Evolutionary conservation across 768 basidiomycete species (phyloP).

Genomic region (Tulasnella sp.): DNA sequence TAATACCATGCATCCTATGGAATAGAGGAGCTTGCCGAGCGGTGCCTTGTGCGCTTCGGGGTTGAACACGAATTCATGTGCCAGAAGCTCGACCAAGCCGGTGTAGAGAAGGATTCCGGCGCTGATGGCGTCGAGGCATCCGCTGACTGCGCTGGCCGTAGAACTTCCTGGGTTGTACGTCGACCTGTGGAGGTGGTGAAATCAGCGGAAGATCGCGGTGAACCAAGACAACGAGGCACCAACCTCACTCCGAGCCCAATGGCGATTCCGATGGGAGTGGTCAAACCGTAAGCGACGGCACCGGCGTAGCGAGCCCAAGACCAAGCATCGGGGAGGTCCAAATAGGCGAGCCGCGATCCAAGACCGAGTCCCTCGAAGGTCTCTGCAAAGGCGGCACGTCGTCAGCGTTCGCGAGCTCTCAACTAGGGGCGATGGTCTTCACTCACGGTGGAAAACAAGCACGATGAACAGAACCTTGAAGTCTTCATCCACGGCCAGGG

Average conservation of each 20-base stretch:
- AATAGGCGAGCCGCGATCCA: slow-evolving; percentile 80
- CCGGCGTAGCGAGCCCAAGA: slow-evolving; percentile 56
- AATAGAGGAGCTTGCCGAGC: slow-evolving; percentile 62
- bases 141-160: slow-evolving; percentile 76
- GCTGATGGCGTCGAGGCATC: slow-evolving; percentile 78
- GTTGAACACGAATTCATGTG: slow-evolving; percentile 93
- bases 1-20: slow-evolving; percentile 69
- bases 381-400: slow-evolving; percentile 47
- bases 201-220: background rate
- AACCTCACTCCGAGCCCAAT: slow-evolving; percentile 68
- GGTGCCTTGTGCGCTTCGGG: slow-evolving; percentile 75
- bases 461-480: slow-evolving; percentile 90
- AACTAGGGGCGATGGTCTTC: background rate
- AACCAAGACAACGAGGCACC: background rate
- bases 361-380: slow-evolving; percentile 93
- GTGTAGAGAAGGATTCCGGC: slow-evolving; percentile 87
- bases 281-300: slow-evolving; percentile 65
- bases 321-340: slow-evolving; percentile 57
- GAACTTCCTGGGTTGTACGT: slow-evolving; percentile 79
- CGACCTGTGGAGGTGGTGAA: slow-evolving; percentile 29
- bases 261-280: slow-evolving; percentile 86
- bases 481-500: slow-evolving; percentile 77
- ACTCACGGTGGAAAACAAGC: slow-evolving; percentile 85
- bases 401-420: background rate
- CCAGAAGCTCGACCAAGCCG: slow-evolving; percentile 84